A percentile compares a stretch with the other conserved stretches of the same genome.
Conservation (phyloP, 768 basidiomycete genomes). For the Tricholoma bakamatsutake region DNA sequence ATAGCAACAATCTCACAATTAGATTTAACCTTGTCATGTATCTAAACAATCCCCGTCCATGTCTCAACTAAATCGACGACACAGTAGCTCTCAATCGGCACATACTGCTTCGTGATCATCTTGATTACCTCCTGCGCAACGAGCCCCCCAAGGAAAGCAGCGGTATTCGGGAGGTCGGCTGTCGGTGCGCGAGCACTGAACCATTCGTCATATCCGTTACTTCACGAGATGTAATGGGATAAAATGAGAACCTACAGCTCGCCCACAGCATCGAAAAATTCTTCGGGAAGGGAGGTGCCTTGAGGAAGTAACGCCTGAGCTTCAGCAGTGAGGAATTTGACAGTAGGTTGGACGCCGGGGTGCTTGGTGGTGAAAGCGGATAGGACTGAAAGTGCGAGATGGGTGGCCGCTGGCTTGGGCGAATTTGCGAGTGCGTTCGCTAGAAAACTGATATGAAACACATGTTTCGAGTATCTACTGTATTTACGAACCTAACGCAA, state of each 20-base stretch:
- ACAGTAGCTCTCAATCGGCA: conserved; percentile 82
- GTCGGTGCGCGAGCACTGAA: conserved; percentile 70
- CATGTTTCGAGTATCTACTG: background rate
- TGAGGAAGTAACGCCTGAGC: conserved; percentile 46
- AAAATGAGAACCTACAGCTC: conserved; percentile 60
- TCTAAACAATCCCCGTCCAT: conserved; percentile 57
- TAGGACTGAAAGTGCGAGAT: conserved; percentile 70
- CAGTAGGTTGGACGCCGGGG: conserved; percentile 31
- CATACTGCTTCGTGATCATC: conserved; percentile 92
- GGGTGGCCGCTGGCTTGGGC: conserved; percentile 59
- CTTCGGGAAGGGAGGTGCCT: conserved; percentile 45
- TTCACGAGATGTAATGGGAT: background rate
- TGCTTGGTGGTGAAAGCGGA: conserved; percentile 24
- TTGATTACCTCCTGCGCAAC: conserved; percentile 98
- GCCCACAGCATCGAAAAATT: conserved; percentile 55
- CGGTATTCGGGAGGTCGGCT: conserved; percentile 87
- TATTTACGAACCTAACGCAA: conserved; percentile 39
- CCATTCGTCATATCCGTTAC: conserved; percentile 5
- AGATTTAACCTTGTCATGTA: background rate
- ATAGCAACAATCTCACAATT: background rate
- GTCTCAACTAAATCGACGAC: conserved; percentile 80
- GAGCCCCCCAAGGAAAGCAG: conserved; percentile 89
- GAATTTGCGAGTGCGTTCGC: conserved; percentile 33
- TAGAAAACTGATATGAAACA: conserved; percentile 17
- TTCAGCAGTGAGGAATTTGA: conserved; percentile 47